Conservation (phyloP, 208 protist species). For the Wallacemonas sp. region DNA sequence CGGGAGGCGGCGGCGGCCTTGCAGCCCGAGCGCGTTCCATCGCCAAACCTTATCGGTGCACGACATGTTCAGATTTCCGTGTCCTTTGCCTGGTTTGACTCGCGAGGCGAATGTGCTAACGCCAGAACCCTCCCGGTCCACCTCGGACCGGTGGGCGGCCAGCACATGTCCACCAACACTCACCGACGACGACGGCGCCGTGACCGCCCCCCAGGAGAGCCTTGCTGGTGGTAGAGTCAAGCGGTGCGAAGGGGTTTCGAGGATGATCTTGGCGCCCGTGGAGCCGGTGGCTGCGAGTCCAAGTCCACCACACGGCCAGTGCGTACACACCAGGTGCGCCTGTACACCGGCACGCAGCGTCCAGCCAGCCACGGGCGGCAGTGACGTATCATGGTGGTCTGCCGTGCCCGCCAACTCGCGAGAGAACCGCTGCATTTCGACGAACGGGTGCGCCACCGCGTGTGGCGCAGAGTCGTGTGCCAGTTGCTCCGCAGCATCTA, state of each 20-base stretch:
- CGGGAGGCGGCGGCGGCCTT: slow-evolving; percentile 38
- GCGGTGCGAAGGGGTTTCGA: slow-evolving; percentile 34
- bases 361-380: slow-evolving; percentile 14
- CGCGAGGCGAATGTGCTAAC: slow-evolving; percentile 19
- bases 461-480: neutral
- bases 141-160: slow-evolving; percentile 41
- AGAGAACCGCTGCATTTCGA: neutral
- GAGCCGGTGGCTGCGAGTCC: slow-evolving; percentile 26
- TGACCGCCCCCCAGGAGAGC: neutral
- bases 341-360: slow-evolving; percentile 25
- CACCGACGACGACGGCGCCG: neutral
- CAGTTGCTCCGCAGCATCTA: slow-evolving; percentile 26
- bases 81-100: slow-evolving; percentile 87
- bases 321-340: slow-evolving; percentile 68
- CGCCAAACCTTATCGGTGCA: slow-evolving; percentile 90
- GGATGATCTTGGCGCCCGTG: slow-evolving; percentile 54
- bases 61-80: slow-evolving; percentile 80
- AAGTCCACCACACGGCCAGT: slow-evolving; percentile 74
- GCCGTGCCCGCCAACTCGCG: no score
- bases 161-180: slow-evolving; percentile 27
- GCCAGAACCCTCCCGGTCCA: slow-evolving; percentile 32
- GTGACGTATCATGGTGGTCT: neutral
- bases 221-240: slow-evolving; percentile 11
- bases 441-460: neutral
- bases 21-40: slow-evolving; percentile 72